Conservation (phyloP, 352 stramenopile genomes). For the Pilasporangium apinafurcum region DNA sequence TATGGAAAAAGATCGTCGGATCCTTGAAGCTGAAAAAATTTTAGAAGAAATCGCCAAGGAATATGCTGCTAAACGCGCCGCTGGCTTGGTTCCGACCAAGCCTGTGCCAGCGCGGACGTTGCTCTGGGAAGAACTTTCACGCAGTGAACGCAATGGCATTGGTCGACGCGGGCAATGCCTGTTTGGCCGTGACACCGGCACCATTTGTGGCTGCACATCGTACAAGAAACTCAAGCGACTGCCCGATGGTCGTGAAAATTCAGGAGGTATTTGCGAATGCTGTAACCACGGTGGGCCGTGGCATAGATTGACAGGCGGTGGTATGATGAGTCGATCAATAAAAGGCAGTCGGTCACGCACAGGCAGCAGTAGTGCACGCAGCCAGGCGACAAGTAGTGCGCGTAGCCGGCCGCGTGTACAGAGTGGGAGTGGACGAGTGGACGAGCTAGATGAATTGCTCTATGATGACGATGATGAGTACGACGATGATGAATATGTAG, state of each 20-base stretch:
- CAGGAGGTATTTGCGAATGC: slow-evolving; percentile 55
- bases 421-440: slow-evolving; percentile 19
- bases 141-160: slow-evolving; percentile 27
- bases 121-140: slow-evolving; percentile 75
- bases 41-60: slow-evolving; percentile 73
- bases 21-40: slow-evolving; percentile 60
- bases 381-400: slow-evolving; percentile 23
- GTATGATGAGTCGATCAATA: slow-evolving; percentile 15
- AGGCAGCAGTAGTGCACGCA: slow-evolving; percentile 10
- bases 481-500: slow-evolving; percentile 34
- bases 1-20: slow-evolving; percentile 20
- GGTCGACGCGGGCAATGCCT: slow-evolving; percentile 57
- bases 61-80: slow-evolving; percentile 71
- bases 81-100: slow-evolving; percentile 60
- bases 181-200: slow-evolving; percentile 48
- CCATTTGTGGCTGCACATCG: slow-evolving; percentile 45
- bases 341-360: slow-evolving; percentile 2
- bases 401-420: slow-evolving; percentile 4
- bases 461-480: slow-evolving; percentile 33
- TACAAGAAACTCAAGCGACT: slow-evolving; percentile 49
- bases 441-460: too few species aligned
- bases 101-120: slow-evolving; percentile 67
- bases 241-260: slow-evolving; percentile 30
- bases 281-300: slow-evolving; percentile 65
- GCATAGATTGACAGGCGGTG: slow-evolving; percentile 55